Percentiles rank a stretch among this genome's conserved stretches.
Conservation (phyloP, 306 rosid genomes). For the Cucurbita maxima region DNA sequence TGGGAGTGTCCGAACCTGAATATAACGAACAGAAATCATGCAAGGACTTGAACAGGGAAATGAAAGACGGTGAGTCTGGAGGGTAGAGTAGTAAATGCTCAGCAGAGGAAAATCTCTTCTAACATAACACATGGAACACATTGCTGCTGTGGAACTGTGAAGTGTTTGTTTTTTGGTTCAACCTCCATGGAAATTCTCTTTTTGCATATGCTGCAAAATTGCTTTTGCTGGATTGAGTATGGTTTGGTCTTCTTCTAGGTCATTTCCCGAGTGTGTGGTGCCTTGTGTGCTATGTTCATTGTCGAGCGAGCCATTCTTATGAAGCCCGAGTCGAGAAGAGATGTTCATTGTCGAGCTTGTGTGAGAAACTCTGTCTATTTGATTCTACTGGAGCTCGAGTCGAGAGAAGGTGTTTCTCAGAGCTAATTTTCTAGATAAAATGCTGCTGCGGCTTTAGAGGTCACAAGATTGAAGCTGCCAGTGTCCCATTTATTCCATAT, state of each 20-base stretch:
- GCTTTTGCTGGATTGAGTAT: neutral
- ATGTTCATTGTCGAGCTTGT: neutral
- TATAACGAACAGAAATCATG: constrained; percentile 39
- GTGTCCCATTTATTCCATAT: neutral
- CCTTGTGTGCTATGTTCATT: neutral
- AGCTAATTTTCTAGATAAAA: neutral
- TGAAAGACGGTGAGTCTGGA: constrained; percentile 32
- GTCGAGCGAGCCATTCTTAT: neutral
- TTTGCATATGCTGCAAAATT: neutral
- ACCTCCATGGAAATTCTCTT: neutral
- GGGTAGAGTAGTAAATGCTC: constrained; percentile 15
- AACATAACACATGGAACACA: neutral
- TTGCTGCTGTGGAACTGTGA: neutral
- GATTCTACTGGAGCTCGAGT: neutral
- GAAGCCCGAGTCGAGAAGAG: neutral
- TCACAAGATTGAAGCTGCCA: neutral
- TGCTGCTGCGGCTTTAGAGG: neutral
- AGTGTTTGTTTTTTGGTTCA: neutral
- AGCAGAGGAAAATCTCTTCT: neutral
- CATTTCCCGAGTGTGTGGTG: neutral
- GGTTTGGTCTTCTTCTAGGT: neutral
- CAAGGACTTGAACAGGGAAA: constrained; percentile 35
- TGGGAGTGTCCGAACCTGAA: constrained; percentile 26
- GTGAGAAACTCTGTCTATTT: neutral
- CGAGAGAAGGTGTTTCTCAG: neutral